Evolutionary conservation across 768 basidiomycete genomes (phyloP).

Genomic region (Phanerochaete sordida): DNA sequence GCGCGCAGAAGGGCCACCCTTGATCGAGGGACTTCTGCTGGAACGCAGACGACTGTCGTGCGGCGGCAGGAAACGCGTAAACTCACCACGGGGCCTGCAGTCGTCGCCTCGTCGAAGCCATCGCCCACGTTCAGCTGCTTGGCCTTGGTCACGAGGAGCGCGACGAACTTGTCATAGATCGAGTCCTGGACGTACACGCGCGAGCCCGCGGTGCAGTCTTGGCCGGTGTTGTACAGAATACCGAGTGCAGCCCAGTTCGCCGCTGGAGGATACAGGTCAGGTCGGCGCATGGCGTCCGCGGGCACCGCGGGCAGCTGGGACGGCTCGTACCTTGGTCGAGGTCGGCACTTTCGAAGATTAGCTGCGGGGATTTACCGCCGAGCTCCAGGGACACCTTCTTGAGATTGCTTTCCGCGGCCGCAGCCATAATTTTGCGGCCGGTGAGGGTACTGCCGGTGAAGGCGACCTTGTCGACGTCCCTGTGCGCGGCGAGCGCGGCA

Average conservation of each 20-base stretch:
- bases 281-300: background rate
- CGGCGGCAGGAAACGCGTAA: background rate
- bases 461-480: slow-evolving; percentile 89
- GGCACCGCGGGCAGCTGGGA: background rate
- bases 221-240: slow-evolving; percentile 86
- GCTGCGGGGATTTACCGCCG: slow-evolving; percentile 87
- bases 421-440: slow-evolving; percentile 87
- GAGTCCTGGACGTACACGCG: slow-evolving; percentile 85
- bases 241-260: slow-evolving; percentile 86
- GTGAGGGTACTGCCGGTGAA: slow-evolving; percentile 93
- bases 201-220: slow-evolving; percentile 92
- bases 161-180: slow-evolving; percentile 82
- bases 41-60: background rate
- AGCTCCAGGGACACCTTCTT: slow-evolving; percentile 97
- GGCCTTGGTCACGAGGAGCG: slow-evolving; percentile 59
- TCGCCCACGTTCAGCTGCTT: slow-evolving; percentile 73
- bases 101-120: slow-evolving; percentile 70
- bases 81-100: slow-evolving; percentile 82
- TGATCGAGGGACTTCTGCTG: background rate
- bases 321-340: slow-evolving; percentile 67
- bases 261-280: slow-evolving; percentile 37
- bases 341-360: slow-evolving; percentile 90
- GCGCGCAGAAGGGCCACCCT: background rate
- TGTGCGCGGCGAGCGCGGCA: slow-evolving; percentile 78
- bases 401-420: slow-evolving; percentile 89